Evolutionary conservation across 768 basidiomycete genomes (phyloP).

Genomic region (Boletus eberwhitei): DNA sequence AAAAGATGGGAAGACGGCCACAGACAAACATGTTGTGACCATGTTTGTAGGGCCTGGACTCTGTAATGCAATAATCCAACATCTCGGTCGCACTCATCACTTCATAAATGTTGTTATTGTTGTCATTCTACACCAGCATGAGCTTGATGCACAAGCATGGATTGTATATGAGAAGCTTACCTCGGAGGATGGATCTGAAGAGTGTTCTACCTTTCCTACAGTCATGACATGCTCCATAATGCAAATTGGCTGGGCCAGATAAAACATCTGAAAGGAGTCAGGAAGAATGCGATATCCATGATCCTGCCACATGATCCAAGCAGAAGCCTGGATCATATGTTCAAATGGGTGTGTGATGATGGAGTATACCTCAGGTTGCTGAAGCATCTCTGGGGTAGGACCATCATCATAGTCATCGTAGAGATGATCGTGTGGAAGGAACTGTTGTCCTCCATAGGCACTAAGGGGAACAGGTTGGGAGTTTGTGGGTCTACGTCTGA

Average conservation of each 20-base stretch:
- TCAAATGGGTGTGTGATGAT: neutral
- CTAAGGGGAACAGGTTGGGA: neutral
- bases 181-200: too few species aligned
- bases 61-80: too few species aligned
- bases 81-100: too few species aligned
- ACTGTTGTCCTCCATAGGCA: neutral
- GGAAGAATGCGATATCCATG: conserved; percentile 6
- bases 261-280: conserved; percentile 8
- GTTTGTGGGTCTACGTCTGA: neutral
- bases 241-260: neutral
- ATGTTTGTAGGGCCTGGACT: too few species aligned
- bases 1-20: neutral
- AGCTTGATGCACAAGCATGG: too few species aligned
- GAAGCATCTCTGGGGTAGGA: conserved; percentile 8
- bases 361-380: neutral
- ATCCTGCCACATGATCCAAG: conserved; percentile 10
- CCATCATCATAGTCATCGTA: conserved; percentile 9
- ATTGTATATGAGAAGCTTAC: too few species aligned
- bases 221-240: too few species aligned
- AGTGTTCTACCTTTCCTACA: too few species aligned
- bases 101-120: too few species aligned
- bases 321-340: neutral
- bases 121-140: too few species aligned
- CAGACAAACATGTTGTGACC: neutral
- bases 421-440: neutral